phyloP scores from a whole-genome alignment of 78 protist genomes.

The Acrasis kona region DNA sequence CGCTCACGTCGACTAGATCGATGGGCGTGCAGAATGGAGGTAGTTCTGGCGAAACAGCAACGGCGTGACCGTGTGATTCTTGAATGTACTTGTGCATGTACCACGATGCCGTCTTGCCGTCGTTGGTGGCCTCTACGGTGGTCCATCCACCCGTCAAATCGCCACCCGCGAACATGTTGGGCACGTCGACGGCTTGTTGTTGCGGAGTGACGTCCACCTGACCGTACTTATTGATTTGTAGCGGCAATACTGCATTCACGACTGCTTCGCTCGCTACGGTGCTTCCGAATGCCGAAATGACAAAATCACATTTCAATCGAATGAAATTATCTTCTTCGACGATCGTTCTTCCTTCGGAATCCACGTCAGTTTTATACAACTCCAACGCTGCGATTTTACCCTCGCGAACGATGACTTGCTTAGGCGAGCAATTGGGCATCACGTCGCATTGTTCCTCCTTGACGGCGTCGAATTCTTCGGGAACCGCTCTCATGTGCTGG shows the following conservation, averaged over 20 bases:
- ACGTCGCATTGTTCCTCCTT: constrained; percentile 63
- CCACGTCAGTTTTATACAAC: constrained; percentile 57
- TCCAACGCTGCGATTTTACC: constrained; percentile 63
- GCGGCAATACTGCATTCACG: constrained; percentile 34
- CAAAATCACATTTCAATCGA: constrained; percentile 64
- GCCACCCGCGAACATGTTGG: constrained; percentile 83
- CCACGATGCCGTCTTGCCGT: constrained; percentile 90
- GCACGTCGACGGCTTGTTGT: constrained; percentile 7
- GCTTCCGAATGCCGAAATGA: constrained; percentile 89
- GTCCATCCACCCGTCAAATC: constrained; percentile 65
- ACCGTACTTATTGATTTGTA: constrained; percentile 53
- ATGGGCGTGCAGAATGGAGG: constrained; percentile 81
- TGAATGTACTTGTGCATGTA: constrained; percentile 74
- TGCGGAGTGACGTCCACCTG: constrained; percentile 38
- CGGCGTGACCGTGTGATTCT: constrained; percentile 27
- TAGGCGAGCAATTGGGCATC: constrained; percentile 65
- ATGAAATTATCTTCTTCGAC: constrained; percentile 65
- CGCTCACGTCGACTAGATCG: constrained; percentile 72
- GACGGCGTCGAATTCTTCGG: constrained; percentile 79
- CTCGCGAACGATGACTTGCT: constrained; percentile 1
- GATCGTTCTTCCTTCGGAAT: constrained; percentile 61
- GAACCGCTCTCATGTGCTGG: constrained; percentile 78
- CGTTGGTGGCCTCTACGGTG: constrained; percentile 92
- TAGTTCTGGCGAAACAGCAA: constrained; percentile 40
- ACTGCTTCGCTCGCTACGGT: constrained; percentile 7